phyloP scores from a whole-genome alignment of 2,329 filamentous ascomycete species.

The Fusarium torulosum region DNA sequence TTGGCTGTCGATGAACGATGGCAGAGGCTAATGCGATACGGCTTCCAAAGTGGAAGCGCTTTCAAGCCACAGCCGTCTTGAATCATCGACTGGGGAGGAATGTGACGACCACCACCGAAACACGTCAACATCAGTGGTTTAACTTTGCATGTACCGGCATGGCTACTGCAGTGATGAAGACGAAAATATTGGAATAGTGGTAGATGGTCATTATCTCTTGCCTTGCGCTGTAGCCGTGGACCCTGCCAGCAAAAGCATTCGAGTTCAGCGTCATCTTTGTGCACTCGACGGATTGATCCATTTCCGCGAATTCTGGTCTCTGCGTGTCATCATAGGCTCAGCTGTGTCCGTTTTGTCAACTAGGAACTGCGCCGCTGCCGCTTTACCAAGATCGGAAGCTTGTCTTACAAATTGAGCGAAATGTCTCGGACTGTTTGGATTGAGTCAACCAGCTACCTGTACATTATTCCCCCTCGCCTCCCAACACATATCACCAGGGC shows the following conservation, averaged over 20 bases:
- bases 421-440: slow-evolving; percentile 21
- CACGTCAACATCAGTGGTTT: neutral
- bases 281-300: neutral
- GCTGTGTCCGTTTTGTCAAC: slow-evolving; percentile 1
- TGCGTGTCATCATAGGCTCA: neutral
- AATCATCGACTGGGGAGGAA: slow-evolving; percentile 1
- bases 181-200: neutral
- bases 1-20: neutral
- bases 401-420: slow-evolving; percentile 8
- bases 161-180: neutral
- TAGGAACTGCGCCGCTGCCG: slow-evolving; percentile 1
- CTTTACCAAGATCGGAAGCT: slow-evolving; percentile 7
- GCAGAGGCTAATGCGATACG: neutral
- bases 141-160: neutral
- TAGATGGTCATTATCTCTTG: neutral
- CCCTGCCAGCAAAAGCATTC: neutral
- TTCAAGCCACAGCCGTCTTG: slow-evolving; percentile 3
- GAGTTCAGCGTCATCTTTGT: neutral
- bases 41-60: slow-evolving; percentile 4
- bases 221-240: neutral
- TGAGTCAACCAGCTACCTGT: slow-evolving; percentile 1
- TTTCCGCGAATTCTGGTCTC: neutral
- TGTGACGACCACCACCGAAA: neutral
- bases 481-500: neutral
- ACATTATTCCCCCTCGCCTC: neutral